phyloP scores from a whole-genome alignment of 768 basidiomycete species.

The Cystofilobasidium capitatum region DNA sequence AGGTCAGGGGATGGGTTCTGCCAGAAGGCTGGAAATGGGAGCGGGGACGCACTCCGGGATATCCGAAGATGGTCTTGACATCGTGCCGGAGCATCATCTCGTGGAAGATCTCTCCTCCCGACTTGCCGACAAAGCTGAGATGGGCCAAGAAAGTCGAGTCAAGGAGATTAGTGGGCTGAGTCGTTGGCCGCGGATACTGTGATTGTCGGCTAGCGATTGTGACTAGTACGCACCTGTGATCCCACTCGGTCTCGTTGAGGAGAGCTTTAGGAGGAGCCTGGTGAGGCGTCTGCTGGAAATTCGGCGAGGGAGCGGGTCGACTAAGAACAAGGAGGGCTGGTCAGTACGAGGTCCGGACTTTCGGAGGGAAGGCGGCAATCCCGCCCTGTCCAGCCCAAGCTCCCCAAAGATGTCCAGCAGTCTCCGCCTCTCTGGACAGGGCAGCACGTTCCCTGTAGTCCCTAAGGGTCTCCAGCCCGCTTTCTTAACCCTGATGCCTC shows the following conservation, averaged over 20 bases:
- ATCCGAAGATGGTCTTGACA: conserved; percentile 95
- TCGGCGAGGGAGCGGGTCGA: conserved; percentile 12
- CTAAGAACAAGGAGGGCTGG: background rate
- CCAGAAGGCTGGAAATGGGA: background rate
- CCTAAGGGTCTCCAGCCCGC: no score
- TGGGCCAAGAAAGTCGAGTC: no score
- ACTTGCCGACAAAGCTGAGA: conserved; percentile 67
- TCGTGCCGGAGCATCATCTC: conserved; percentile 98
- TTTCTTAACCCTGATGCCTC: background rate
- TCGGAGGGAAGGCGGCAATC: background rate
- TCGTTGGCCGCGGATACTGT: background rate
- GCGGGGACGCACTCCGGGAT: conserved; percentile 55
- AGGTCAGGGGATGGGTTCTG: background rate
- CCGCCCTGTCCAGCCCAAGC: no score
- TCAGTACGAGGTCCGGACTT: background rate
- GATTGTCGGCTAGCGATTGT: background rate
- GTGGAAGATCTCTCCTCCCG: conserved; percentile 95
- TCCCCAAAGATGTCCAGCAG: no score
- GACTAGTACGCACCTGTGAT: conserved; percentile 18
- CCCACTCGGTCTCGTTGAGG: conserved; percentile 17
- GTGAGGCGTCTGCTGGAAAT: conserved; percentile 23
- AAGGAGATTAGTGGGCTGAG: background rate
- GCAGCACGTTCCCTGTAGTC: no score
- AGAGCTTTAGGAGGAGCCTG: conserved; percentile 2
- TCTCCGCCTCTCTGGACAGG: no score